Base-by-base conservation (phyloP, 805 yeast species). In the Wickerhamomyces canadensis region DNA sequence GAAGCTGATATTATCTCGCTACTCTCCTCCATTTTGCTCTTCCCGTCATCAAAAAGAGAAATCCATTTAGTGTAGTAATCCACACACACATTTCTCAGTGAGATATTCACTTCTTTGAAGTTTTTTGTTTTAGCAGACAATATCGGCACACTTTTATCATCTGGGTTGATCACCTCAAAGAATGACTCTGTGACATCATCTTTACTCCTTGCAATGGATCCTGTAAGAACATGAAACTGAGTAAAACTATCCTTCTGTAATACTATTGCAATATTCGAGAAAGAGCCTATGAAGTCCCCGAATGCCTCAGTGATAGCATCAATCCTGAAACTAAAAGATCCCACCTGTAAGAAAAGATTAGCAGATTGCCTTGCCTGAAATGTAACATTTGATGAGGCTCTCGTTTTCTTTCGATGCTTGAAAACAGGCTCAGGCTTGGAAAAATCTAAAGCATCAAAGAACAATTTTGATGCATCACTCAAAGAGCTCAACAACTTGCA, bases 41-140 rank as follows among this genome's bases (percentile, higher is more conserved):
- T n/a, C 6, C 27, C 27, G 12, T 44, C 31, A 11, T 65, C 74
- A 32, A 79, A 61, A 16, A 72, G 40, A 5, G 61, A 43, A 14
- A 83, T 40, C 83, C 89, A 76, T 18, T 62, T 57, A 0, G 88
- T 76, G 47, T 77, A 72, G 47, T 83, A 84, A 28, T 78, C 76
- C 3, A 81, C 7, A 5, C 61, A 45, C 11, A 74, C 37, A 40
- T 78, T 75, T 25, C 73, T 62, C 17, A 81, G 43, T 31, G 66
- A 62, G 2, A 78, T 46, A 19, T 69, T 73, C 6, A 69, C 35
- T 3, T 53, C 54, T 10, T 62, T 60, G 6, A 60, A 60, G 9
- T 59, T 48, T 19, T 57, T 59, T 5, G 62, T 43, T 33, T 65
- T 67, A 13, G 70, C 37, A 3, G 67, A 65, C 1, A 74, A 42